phyloP scores from a whole-genome alignment of 805 yeast genomes.

The Wickerhamiella brachini region DNA sequence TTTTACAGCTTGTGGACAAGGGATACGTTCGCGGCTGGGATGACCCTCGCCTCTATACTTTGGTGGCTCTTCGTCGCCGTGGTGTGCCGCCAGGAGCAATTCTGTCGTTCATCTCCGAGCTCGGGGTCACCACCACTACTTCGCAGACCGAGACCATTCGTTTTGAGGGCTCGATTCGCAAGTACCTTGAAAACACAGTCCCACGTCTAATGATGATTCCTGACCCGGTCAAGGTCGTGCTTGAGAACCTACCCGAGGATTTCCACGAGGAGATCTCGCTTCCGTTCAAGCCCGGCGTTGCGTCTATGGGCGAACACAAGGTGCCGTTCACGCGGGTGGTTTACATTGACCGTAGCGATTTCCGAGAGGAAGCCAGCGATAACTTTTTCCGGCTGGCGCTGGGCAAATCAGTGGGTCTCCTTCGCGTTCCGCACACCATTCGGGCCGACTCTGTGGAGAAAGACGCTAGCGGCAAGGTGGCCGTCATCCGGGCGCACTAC shows the following conservation, averaged over 20 bases:
- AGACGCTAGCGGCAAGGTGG: slow-evolving; percentile 49
- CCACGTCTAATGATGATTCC: slow-evolving; percentile 91
- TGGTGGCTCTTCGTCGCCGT: slow-evolving; percentile 89
- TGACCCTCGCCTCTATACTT: slow-evolving; percentile 90
- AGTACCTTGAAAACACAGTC: slow-evolving; percentile 74
- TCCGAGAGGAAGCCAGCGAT: slow-evolving; percentile 42
- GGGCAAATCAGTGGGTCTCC: slow-evolving; percentile 84
- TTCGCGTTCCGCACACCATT: slow-evolving; percentile 78
- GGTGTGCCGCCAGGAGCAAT: slow-evolving; percentile 99
- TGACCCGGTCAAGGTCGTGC: slow-evolving; percentile 70
- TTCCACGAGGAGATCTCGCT: slow-evolving; percentile 55
- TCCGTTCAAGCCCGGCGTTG: slow-evolving; percentile 81
- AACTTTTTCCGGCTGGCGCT: slow-evolving; percentile 92
- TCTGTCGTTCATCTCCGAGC: slow-evolving; percentile 77
- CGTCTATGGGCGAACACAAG: slow-evolving; percentile 59
- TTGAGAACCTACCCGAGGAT: slow-evolving; percentile 71
- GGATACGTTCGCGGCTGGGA: slow-evolving; percentile 89
- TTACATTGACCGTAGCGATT: slow-evolving; percentile 82
- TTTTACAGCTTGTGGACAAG: slow-evolving; percentile 79
- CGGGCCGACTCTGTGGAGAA: slow-evolving; percentile 55
- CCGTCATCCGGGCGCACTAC: slow-evolving; percentile 64
- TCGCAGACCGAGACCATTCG: slow-evolving; percentile 82
- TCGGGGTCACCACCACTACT: slow-evolving; percentile 92
- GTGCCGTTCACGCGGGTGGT: slow-evolving; percentile 65
- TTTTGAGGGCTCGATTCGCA: slow-evolving; percentile 80